Evolutionary conservation across 1,284 basidiomycete genomes (phyloP).

Genomic region (Ceratobasidium papillatum): DNA sequence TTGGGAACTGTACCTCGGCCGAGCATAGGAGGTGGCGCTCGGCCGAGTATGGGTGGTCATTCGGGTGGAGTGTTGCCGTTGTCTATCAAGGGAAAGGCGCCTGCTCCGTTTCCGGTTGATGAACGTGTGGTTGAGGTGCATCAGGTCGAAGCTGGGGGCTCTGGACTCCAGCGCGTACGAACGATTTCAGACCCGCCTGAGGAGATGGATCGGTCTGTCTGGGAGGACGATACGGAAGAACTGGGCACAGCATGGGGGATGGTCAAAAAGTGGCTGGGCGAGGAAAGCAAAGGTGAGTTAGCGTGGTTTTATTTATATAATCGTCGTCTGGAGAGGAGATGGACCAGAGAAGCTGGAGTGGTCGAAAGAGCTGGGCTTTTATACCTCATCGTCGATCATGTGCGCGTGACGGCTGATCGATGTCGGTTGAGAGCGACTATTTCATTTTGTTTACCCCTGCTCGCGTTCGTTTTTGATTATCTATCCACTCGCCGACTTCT

Average conservation of each 20-base stretch:
- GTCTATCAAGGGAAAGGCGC: conserved; percentile 2
- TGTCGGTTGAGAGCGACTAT: background rate
- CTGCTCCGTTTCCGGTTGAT: background rate
- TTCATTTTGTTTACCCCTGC: background rate
- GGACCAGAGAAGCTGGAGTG: background rate
- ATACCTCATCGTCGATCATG: background rate
- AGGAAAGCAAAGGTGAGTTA: conserved; percentile 21
- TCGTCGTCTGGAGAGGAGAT: background rate
- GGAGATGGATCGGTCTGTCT: conserved; percentile 36
- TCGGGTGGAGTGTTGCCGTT: background rate
- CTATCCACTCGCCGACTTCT: no score
- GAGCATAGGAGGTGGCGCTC: background rate
- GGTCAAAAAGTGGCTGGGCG: conserved; percentile 27
- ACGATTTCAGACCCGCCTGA: conserved; percentile 17
- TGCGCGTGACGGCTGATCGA: conserved; percentile 2
- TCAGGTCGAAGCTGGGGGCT: background rate
- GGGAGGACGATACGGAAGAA: conserved; percentile 31
- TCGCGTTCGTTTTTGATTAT: background rate
- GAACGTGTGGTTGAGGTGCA: conserved; percentile 10
- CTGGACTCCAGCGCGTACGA: background rate
- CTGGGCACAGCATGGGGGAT: conserved; percentile 10
- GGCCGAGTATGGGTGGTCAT: background rate
- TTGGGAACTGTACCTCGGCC: background rate
- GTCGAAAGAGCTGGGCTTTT: background rate
- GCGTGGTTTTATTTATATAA: background rate